Conservation (phyloP, 169 alveolate species). For the Plasmodium knowlesi region DNA sequence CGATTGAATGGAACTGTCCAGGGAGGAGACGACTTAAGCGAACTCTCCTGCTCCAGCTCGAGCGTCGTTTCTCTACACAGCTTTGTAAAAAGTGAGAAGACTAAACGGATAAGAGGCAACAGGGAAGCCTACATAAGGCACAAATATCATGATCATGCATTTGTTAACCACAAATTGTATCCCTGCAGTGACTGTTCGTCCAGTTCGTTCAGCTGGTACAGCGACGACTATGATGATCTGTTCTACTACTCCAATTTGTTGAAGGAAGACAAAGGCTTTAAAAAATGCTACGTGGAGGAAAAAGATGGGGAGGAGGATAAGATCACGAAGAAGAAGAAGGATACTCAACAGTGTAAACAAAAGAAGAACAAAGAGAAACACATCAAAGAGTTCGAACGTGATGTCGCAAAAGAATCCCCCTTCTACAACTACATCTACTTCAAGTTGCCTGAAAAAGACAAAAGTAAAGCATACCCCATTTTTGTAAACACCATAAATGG, state of each 20-base stretch:
- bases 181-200: slow-evolving; percentile 72
- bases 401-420: slow-evolving; percentile 47
- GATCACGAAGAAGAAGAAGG: not conserved
- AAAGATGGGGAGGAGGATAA: not conserved
- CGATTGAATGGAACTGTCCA: not conserved
- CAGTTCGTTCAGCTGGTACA: slow-evolving; percentile 61
- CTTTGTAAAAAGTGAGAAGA: slow-evolving; percentile 21
- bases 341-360: not conserved
- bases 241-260: slow-evolving; percentile 39
- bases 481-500: slow-evolving; percentile 46
- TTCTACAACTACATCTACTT: slow-evolving; percentile 54
- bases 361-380: not conserved
- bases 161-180: slow-evolving; percentile 23
- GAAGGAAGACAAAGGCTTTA: slow-evolving; percentile 31
- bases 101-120: slow-evolving; percentile 33
- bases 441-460: slow-evolving; percentile 14
- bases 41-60: slow-evolving; percentile 53
- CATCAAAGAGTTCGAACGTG: not conserved
- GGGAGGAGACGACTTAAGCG: slow-evolving; percentile 29
- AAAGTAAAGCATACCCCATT: slow-evolving; percentile 31
- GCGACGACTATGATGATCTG: slow-evolving; percentile 28
- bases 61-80: slow-evolving; percentile 63
- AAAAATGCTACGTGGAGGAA: not conserved
- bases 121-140: slow-evolving; percentile 56
- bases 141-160: slow-evolving; percentile 55